Percentiles rank a stretch among this genome's conserved stretches.
These are phyloP conservation scores for Chlorella vulgaris DNA, from an alignment of 139 green algal species.

Conservation along the genomic window DNA sequence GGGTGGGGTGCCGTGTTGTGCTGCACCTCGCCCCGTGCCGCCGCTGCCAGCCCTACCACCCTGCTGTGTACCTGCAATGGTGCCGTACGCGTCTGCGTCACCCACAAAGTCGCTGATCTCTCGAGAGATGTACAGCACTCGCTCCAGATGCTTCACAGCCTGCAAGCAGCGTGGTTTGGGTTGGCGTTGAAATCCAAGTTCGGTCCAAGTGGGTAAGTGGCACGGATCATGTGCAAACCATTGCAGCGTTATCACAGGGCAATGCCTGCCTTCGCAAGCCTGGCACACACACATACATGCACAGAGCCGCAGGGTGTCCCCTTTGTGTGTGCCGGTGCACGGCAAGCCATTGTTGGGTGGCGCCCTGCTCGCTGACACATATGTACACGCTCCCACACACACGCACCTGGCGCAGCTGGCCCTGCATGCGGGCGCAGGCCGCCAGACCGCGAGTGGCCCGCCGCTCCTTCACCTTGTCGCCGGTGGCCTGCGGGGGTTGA, in stretches of 20 bases:
- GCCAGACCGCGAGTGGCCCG: slow-evolving; percentile 86
- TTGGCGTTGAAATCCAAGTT: background rate
- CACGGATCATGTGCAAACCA: background rate
- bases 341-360: too few relatives aligned
- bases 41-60: background rate
- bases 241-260: background rate
- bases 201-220: background rate
- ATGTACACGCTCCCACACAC: too few relatives aligned
- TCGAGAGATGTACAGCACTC: slow-evolving; percentile 82
- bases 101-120: slow-evolving; percentile 78
- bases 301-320: too few relatives aligned
- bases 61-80: slow-evolving; percentile 62
- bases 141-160: slow-evolving; percentile 87
- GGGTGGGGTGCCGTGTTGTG: background rate
- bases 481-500: slow-evolving; percentile 38
- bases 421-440: slow-evolving; percentile 72
- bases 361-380: too few relatives aligned
- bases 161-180: background rate
- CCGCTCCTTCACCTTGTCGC: slow-evolving; percentile 82
- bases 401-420: slow-evolving; percentile 59
- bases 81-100: slow-evolving; percentile 89
- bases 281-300: too few relatives aligned
- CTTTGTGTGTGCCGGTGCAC: too few relatives aligned
- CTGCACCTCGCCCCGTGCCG: too few relatives aligned
- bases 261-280: too few relatives aligned